Conservation (phyloP, 2,329 filamentous ascomycete species). For the Arthrobotrys entomopaga region DNA sequence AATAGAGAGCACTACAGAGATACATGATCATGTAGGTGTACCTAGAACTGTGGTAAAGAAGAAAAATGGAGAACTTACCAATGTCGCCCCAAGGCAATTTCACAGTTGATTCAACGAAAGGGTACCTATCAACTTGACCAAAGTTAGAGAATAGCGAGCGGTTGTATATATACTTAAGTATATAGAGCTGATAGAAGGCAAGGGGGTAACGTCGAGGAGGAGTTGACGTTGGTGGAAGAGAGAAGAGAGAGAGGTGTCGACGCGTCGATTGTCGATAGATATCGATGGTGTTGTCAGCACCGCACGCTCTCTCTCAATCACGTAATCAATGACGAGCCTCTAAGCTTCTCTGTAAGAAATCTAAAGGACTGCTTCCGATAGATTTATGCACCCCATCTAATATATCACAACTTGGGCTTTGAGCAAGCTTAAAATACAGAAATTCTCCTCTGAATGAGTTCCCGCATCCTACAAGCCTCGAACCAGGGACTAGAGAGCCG, state of each 20-base stretch:
- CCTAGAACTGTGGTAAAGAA: no score
- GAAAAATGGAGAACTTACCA: constrained; percentile 1
- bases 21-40: not conserved
- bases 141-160: not conserved
- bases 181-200: no score
- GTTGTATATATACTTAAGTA: not conserved
- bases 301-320: constrained; percentile 1
- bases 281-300: constrained; percentile 9
- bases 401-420: no score
- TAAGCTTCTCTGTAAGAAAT: no score
- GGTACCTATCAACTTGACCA: constrained; percentile 11
- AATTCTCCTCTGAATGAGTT: no score
- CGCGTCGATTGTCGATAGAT: constrained; percentile 2
- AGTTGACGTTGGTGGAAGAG: constrained; percentile 2
- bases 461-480: no score
- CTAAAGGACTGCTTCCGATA: not conserved
- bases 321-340: no score
- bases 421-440: no score
- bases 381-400: no score
- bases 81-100: not conserved
- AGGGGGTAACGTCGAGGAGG: not conserved
- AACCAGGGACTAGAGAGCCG: not conserved
- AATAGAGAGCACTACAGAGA: not conserved
- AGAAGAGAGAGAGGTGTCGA: constrained; percentile 4
- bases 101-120: constrained; percentile 24